Percentiles rank a stretch among this genome's conserved stretches.
phyloP scores from a whole-genome alignment of 2,329 filamentous ascomycete species.

The Aspergillus sp. region DNA sequence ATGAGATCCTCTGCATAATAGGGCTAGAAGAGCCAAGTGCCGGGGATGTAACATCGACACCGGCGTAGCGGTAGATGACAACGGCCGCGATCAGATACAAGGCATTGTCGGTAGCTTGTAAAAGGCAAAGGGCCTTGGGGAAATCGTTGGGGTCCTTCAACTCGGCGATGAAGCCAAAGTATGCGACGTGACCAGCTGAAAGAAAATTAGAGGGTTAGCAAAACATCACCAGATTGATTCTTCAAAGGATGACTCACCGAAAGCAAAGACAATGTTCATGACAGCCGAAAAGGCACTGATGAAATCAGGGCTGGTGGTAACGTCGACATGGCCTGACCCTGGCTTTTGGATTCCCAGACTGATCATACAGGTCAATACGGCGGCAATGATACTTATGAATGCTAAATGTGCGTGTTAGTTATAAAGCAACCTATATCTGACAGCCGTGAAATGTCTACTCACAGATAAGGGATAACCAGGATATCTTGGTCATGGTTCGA shows the following conservation, averaged over 20 bases:
- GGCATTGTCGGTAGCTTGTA: constrained; percentile 54
- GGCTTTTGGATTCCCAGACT: constrained; percentile 52
- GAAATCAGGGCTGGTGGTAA: constrained; percentile 24
- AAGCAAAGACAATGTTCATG: constrained; percentile 66
- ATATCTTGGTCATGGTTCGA: constrained; percentile 57
- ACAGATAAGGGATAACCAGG: constrained; percentile 54
- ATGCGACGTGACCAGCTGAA: constrained; percentile 55
- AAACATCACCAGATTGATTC: not conserved
- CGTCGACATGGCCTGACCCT: constrained; percentile 12
- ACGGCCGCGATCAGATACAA: constrained; percentile 62
- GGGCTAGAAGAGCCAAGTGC: constrained; percentile 59
- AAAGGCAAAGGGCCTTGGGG: constrained; percentile 56
- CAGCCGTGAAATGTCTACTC: too few species aligned
- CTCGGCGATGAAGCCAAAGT: constrained; percentile 62
- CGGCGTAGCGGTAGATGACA: constrained; percentile 63
- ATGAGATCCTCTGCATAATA: constrained; percentile 57
- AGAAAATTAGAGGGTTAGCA: not conserved
- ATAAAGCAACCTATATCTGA: too few species aligned
- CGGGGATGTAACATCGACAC: constrained; percentile 56
- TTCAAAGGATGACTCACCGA: constrained; percentile 22
- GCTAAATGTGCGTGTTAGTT: constrained; percentile 14
- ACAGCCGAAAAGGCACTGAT: constrained; percentile 52
- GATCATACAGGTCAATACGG: constrained; percentile 62
- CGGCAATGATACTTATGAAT: constrained; percentile 58
- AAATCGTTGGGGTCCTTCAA: constrained; percentile 56